phyloP scores from a whole-genome alignment of 148 eudicot genomes.

The Camellia lanceoleosa region DNA sequence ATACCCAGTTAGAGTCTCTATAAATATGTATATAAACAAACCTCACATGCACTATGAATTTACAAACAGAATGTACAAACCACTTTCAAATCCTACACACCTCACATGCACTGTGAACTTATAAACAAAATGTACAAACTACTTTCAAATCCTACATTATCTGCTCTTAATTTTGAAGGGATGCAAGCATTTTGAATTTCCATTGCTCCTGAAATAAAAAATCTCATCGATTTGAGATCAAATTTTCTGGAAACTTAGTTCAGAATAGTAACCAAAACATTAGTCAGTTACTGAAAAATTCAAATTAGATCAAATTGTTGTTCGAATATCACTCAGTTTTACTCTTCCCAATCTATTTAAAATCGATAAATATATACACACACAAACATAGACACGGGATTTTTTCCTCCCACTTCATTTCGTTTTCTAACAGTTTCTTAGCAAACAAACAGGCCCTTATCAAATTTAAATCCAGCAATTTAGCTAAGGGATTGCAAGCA shows the following conservation, averaged over 20 bases:
- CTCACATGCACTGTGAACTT: no score
- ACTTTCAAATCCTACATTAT: not conserved
- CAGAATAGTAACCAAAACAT: not conserved
- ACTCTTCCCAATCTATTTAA: not conserved
- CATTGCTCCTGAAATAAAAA: not conserved
- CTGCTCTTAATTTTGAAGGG: not conserved
- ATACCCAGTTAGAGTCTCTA: not conserved
- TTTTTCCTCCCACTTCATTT: not conserved
- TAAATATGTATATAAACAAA: not conserved
- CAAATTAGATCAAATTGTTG: not conserved
- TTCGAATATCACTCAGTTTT: not conserved
- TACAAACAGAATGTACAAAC: not conserved
- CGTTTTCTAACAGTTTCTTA: not conserved
- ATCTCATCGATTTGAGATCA: not conserved
- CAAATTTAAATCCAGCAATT: not conserved
- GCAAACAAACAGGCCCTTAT: not conserved
- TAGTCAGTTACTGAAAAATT: not conserved
- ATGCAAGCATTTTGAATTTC: not conserved
- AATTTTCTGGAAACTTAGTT: not conserved
- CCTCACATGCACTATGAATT: not conserved
- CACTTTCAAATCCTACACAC: no score
- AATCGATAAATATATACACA: not conserved
- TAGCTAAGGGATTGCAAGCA: no score
- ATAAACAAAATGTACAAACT: not conserved
- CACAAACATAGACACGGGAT: not conserved